phyloP scores from a whole-genome alignment of 2,329 filamentous ascomycete genomes.

The Fusarium sp. region DNA sequence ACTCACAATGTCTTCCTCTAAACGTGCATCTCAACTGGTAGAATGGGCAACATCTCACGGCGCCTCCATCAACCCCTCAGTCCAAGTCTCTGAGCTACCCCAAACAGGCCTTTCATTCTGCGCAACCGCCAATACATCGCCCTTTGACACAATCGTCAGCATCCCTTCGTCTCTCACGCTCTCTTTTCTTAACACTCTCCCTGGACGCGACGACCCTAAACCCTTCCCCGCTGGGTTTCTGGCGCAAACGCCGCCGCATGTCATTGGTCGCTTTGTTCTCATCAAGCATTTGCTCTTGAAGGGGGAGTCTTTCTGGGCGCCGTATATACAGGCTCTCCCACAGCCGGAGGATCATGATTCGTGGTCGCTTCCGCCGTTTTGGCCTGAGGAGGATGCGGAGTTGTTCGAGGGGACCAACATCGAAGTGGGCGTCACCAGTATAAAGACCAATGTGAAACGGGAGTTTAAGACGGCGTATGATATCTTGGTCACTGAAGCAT shows the following conservation, averaged over 20 bases:
- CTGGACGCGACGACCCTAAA: constrained; percentile 31
- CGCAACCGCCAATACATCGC: constrained; percentile 55
- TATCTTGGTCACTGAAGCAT: constrained; percentile 50
- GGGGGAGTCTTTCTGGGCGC: constrained; percentile 72
- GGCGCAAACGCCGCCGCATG: constrained; percentile 64
- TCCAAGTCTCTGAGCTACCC: constrained; percentile 66
- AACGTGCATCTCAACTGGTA: constrained; percentile 54
- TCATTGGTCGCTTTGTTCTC: constrained; percentile 76
- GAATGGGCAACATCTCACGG: constrained; percentile 62
- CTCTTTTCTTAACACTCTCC: constrained; percentile 69
- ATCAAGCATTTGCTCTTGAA: constrained; percentile 74
- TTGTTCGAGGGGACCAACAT: constrained; percentile 68
- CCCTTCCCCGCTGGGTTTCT: constrained; percentile 65
- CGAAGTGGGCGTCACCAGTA: constrained; percentile 62
- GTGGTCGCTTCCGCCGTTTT: constrained; percentile 73
- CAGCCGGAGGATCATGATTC: constrained; percentile 64
- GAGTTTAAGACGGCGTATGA: constrained; percentile 61
- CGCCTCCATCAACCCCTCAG: constrained; percentile 61
- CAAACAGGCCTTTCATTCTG: constrained; percentile 67
- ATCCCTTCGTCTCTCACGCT: constrained; percentile 67
- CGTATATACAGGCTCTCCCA: constrained; percentile 75
- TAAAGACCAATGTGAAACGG: constrained; percentile 58
- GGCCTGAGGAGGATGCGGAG: constrained; percentile 70
- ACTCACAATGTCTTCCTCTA: constrained; percentile 28
- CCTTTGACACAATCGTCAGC: constrained; percentile 61